phyloP scores from a whole-genome alignment of 768 basidiomycete species.

The Collybia mongolica region DNA sequence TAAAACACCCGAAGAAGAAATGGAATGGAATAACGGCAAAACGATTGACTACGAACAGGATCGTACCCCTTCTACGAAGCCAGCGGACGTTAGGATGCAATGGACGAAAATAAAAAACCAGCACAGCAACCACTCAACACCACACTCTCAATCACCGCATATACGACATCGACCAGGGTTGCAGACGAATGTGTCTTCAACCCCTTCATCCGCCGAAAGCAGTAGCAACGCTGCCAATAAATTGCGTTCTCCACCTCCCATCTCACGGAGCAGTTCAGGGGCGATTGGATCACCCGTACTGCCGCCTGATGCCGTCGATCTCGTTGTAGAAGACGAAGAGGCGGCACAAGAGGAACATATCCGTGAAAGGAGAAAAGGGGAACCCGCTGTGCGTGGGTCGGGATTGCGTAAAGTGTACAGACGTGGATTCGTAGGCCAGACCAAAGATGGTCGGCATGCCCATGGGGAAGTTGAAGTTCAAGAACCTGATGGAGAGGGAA shows the following conservation, averaged over 20 bases:
- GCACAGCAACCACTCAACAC: slow-evolving; percentile 9
- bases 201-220: slow-evolving; percentile 24
- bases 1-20: not conserved
- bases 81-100: slow-evolving; percentile 39
- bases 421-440: slow-evolving; percentile 41
- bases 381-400: slow-evolving; percentile 45
- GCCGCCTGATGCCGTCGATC: slow-evolving; percentile 82
- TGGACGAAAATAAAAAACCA: slow-evolving; percentile 35
- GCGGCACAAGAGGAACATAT: slow-evolving; percentile 53
- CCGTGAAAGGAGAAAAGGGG: slow-evolving; percentile 59
- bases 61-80: slow-evolving; percentile 25
- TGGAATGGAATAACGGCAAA: slow-evolving; percentile 14
- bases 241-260: slow-evolving; percentile 26
- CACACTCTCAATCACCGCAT: slow-evolving; percentile 23
- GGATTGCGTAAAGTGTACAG: slow-evolving; percentile 54
- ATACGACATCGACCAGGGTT: slow-evolving; percentile 6
- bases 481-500: slow-evolving; percentile 21
- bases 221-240: slow-evolving; percentile 21
- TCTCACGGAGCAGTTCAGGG: slow-evolving; percentile 27
- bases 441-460: slow-evolving; percentile 27
- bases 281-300: slow-evolving; percentile 29
- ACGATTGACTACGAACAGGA: slow-evolving; percentile 51
- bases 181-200: slow-evolving; percentile 6
- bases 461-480: slow-evolving; percentile 43
- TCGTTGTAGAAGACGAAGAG: slow-evolving; percentile 71